These are phyloP conservation scores for Claviceps sp. DNA, from an alignment of 2,329 filamentous ascomycete species.

Conservation along the genomic window DNA sequence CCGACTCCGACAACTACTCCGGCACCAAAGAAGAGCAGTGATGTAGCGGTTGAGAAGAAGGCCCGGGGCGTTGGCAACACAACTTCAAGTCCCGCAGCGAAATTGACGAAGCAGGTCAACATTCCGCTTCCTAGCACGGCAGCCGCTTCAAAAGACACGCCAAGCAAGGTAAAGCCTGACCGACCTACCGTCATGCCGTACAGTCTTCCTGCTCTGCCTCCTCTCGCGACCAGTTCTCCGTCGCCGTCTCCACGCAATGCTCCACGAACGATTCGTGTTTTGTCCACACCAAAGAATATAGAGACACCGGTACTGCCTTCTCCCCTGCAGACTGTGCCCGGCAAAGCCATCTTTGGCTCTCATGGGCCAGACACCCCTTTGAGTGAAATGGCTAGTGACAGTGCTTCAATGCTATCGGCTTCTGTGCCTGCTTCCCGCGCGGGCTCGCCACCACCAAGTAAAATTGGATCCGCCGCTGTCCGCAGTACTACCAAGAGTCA, in stretches of 20 bases:
- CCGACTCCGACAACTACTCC: slow-evolving; percentile 22
- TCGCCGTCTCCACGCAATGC: slow-evolving; percentile 38
- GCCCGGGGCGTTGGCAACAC: neutral
- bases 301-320: slow-evolving; percentile 36
- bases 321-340: slow-evolving; percentile 16
- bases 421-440: slow-evolving; percentile 56
- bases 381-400: slow-evolving; percentile 67
- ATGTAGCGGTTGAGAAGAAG: slow-evolving; percentile 18
- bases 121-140: neutral
- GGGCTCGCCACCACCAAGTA: slow-evolving; percentile 53
- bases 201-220: slow-evolving; percentile 37
- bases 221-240: slow-evolving; percentile 28
- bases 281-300: slow-evolving; percentile 39
- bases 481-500: slow-evolving; percentile 64
- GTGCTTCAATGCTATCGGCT: slow-evolving; percentile 58
- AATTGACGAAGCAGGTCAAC: neutral
- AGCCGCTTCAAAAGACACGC: neutral
- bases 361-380: slow-evolving; percentile 57
- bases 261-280: slow-evolving; percentile 54
- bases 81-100: neutral
- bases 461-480: slow-evolving; percentile 55
- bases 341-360: slow-evolving; percentile 17
- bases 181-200: slow-evolving; percentile 16
- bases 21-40: slow-evolving; percentile 17
- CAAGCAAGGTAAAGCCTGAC: slow-evolving; percentile 1